Conservation (phyloP, 352 stramenopile species). For the Globisporangium canariense region DNA sequence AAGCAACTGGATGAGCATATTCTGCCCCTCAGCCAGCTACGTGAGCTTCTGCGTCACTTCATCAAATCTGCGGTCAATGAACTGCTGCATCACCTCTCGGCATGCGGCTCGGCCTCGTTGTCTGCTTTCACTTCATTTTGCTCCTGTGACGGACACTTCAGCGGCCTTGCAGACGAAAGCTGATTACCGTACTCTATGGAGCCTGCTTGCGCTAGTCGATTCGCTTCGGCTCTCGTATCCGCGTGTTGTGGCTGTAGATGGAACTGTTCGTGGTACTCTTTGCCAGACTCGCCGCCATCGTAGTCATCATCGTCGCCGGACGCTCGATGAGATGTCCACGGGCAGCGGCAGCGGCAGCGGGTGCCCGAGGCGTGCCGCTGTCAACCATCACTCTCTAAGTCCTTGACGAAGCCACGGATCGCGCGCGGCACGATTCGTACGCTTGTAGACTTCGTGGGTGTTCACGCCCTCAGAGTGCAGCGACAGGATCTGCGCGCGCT, state of each 20-base stretch:
- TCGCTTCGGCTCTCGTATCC: not conserved
- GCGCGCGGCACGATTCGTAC: slow-evolving; percentile 1
- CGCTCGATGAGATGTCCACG: not conserved
- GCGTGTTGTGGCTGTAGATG: not conserved
- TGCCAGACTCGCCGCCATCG: not conserved
- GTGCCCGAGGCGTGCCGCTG: not conserved
- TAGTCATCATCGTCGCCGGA: not conserved
- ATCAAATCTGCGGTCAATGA: not conserved
- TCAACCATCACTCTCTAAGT: slow-evolving; percentile 7
- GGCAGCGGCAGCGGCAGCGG: not conserved
- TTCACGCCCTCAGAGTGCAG: slow-evolving; percentile 4
- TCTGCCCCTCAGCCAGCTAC: slow-evolving; percentile 4
- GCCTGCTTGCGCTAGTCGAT: not conserved
- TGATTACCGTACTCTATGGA: not conserved
- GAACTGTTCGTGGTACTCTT: not conserved
- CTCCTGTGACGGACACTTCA: not conserved
- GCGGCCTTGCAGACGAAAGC: not conserved
- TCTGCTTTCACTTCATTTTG: not conserved
- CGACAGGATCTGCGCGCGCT: slow-evolving; percentile 10
- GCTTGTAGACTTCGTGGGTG: slow-evolving; percentile 6
- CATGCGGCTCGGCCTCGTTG: not conserved
- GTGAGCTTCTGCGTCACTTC: slow-evolving; percentile 8
- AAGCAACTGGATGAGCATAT: slow-evolving; percentile 3
- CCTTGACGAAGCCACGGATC: slow-evolving; percentile 1
- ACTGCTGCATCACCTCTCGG: slow-evolving; percentile 1